These are phyloP conservation scores for Naganishia cerealis DNA, from an alignment of 1,284 basidiomycete species.

Conservation along the genomic window DNA sequence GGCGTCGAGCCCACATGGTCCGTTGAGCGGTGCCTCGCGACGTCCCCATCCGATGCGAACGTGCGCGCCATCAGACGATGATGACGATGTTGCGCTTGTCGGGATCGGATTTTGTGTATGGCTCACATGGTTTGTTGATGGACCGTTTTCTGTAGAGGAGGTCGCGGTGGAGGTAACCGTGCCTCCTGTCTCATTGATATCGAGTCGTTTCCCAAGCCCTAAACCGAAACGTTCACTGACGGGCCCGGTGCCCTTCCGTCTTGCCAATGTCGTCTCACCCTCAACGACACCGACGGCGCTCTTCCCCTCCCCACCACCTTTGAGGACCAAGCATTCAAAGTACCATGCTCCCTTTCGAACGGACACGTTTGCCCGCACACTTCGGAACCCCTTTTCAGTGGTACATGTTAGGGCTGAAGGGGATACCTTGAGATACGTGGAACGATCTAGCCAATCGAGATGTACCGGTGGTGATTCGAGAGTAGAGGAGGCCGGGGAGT, in stretches of 20 bases:
- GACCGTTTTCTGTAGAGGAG: background rate
- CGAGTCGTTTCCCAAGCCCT: background rate
- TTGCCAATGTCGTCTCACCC: conserved; percentile 37
- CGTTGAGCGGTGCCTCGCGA: conserved; percentile 86
- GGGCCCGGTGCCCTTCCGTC: conserved; percentile 25
- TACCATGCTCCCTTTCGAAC: conserved; percentile 90
- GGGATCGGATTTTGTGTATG: background rate
- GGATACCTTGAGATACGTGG: conserved; percentile 68
- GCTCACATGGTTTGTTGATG: background rate
- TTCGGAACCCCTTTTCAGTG: conserved; percentile 86
- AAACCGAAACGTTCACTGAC: conserved; percentile 7
- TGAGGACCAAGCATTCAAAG: conserved; percentile 79
- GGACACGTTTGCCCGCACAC: conserved; percentile 83
- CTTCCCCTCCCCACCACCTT: conserved; percentile 56
- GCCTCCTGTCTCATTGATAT: background rate
- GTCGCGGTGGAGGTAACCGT: conserved; percentile 16
- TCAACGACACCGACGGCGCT: conserved; percentile 56
- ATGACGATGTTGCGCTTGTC: background rate
- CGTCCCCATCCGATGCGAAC: conserved; percentile 88
- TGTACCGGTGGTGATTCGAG: conserved; percentile 40
- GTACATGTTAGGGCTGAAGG: conserved; percentile 73
- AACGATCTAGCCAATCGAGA: conserved; percentile 58
- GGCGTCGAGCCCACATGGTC: conserved; percentile 87
- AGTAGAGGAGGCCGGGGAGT: background rate
- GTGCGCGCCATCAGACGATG: conserved; percentile 63